phyloP scores from a whole-genome alignment of 352 stramenopile genomes.

The Phytopythium delawarense region DNA sequence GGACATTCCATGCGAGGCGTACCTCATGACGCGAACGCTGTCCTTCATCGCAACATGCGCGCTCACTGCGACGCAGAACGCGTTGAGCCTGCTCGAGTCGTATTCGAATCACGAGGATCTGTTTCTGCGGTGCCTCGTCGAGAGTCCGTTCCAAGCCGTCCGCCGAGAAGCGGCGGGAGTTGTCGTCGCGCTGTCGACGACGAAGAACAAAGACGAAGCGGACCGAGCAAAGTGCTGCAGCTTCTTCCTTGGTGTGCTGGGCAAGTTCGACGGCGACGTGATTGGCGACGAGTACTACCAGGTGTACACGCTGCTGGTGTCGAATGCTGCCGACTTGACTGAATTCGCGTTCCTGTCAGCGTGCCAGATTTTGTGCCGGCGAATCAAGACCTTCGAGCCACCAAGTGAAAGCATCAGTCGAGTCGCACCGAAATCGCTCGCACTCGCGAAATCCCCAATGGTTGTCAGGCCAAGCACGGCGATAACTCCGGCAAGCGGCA shows the following conservation, averaged over 20 bases:
- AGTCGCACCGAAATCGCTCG: background rate
- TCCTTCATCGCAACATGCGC: conserved; percentile 42
- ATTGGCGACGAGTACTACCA: conserved; percentile 58
- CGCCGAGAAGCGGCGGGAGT: conserved; percentile 38
- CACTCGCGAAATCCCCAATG: background rate
- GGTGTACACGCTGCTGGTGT: conserved; percentile 55
- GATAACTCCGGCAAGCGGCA: conserved; percentile 5
- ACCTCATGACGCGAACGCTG: conserved; percentile 51
- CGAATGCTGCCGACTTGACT: conserved; percentile 32
- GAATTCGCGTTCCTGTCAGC: conserved; percentile 43
- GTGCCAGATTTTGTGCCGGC: conserved; percentile 41
- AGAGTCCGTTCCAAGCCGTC: conserved; percentile 42
- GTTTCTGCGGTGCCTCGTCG: conserved; percentile 40
- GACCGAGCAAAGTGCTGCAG: conserved; percentile 41
- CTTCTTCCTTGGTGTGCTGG: conserved; percentile 46
- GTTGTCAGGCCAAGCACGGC: background rate
- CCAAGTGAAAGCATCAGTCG: conserved; percentile 14
- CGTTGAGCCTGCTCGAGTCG: conserved; percentile 31
- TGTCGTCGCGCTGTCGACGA: conserved; percentile 38
- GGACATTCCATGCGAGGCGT: conserved; percentile 41
- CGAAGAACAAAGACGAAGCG: conserved; percentile 36
- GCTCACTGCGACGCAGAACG: conserved; percentile 23
- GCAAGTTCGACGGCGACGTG: conserved; percentile 38
- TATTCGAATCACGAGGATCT: conserved; percentile 35
- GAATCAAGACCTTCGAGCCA: conserved; percentile 42